Conservation (phyloP, 257 asterid genomes). For the Paraleonurus japonicus region DNA sequence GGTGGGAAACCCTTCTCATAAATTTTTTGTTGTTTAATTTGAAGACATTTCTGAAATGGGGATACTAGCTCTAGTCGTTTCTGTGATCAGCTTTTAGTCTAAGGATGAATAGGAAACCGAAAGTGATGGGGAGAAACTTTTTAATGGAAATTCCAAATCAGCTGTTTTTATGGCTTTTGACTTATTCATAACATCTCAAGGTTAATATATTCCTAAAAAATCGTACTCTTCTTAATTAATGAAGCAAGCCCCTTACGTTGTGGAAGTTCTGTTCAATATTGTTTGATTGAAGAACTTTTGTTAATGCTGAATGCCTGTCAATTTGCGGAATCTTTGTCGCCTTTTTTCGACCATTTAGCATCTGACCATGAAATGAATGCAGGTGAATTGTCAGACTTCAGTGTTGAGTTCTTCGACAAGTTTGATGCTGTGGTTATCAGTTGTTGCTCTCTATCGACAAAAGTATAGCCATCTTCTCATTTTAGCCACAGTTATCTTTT, state of each 20-base stretch:
- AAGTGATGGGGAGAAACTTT: not conserved
- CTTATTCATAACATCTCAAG: not conserved
- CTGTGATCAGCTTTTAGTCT: not conserved
- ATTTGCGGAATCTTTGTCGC: slow-evolving; percentile 7
- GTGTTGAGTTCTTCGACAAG: slow-evolving; percentile 53
- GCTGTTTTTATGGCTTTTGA: not conserved
- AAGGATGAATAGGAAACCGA: not conserved
- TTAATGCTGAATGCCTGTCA: not conserved
- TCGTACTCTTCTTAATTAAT: not conserved
- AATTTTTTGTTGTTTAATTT: not conserved
- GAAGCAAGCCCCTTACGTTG: not conserved
- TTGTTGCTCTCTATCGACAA: slow-evolving; percentile 51
- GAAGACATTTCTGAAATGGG: not conserved
- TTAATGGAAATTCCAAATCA: not conserved
- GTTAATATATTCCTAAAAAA: not conserved
- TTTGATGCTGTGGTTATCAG: slow-evolving; percentile 60
- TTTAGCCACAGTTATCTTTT: slow-evolving; percentile 7
- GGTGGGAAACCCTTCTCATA: slow-evolving; percentile 36
- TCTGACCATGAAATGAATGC: slow-evolving; percentile 23
- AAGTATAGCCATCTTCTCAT: slow-evolving; percentile 34
- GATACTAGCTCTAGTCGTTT: slow-evolving; percentile 13
- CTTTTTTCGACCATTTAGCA: not conserved
- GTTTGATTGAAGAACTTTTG: not conserved
- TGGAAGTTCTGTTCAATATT: slow-evolving; percentile 9
- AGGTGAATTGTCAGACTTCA: slow-evolving; percentile 50